Percentiles rank a stretch among this genome's conserved stretches.
These are phyloP conservation scores for Rhodotorula sp. DNA, from an alignment of 1,284 basidiomycete species.

Conservation along the genomic window DNA sequence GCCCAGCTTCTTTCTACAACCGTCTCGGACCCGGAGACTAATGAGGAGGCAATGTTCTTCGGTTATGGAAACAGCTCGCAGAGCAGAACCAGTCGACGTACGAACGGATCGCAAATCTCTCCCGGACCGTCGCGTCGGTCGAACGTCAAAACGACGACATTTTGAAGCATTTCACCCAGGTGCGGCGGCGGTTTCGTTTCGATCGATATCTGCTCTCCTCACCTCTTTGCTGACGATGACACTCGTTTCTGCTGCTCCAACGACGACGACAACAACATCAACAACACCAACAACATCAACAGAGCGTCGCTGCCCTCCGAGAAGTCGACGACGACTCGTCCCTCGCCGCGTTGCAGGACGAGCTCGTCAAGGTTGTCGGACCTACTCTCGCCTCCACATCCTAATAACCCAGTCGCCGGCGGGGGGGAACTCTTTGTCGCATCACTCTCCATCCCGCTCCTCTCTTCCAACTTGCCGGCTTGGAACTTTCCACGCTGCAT, in stretches of 20 bases:
- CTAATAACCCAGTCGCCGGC: too few relatives aligned
- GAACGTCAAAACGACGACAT: slow-evolving; percentile 26
- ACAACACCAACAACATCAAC: not conserved
- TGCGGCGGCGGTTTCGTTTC: not conserved
- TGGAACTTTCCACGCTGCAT: too few relatives aligned
- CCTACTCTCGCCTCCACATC: not conserved
- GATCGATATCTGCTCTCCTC: too few relatives aligned
- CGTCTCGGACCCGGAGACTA: not conserved
- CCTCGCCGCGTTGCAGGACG: slow-evolving; percentile 8
- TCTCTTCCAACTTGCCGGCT: too few relatives aligned
- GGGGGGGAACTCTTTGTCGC: too few relatives aligned
- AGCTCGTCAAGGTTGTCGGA: slow-evolving; percentile 17
- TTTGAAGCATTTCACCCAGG: slow-evolving; percentile 15
- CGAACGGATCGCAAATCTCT: slow-evolving; percentile 2
- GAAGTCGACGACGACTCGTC: not conserved
- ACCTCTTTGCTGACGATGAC: not conserved
- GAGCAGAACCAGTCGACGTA: slow-evolving; percentile 7
- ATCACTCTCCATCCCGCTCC: too few relatives aligned
- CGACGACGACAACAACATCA: not conserved
- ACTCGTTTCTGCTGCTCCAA: not conserved
- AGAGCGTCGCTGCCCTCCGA: slow-evolving; percentile 5
- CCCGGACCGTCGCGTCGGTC: not conserved
- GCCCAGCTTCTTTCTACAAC: not conserved
- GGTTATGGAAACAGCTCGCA: slow-evolving; percentile 13
- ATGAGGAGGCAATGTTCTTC: too few relatives aligned